phyloP scores from a whole-genome alignment of 1,139 yeast species.

The Meyerozyma sp. region DNA sequence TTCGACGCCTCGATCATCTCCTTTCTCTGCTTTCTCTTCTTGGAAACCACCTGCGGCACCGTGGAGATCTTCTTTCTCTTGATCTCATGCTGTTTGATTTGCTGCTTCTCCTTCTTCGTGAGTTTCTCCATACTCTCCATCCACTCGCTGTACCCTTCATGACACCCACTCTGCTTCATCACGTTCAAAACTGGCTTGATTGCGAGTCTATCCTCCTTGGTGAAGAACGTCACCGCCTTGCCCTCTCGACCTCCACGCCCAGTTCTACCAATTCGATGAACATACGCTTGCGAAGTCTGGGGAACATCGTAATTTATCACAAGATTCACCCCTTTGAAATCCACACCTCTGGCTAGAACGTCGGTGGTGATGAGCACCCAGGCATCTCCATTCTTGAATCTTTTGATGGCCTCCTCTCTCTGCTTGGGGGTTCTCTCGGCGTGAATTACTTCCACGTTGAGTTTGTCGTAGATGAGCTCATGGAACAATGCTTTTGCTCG shows the following conservation, averaged over 20 bases:
- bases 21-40: conserved; percentile 55
- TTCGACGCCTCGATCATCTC: conserved; percentile 83
- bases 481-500: conserved; percentile 95
- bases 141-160: conserved; percentile 68
- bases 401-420: conserved; percentile 77
- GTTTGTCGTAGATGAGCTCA: conserved; percentile 82
- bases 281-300: conserved; percentile 87
- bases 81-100: conserved; percentile 54
- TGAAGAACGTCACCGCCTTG: conserved; percentile 84
- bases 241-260: conserved; percentile 93
- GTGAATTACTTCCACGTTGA: conserved; percentile 93
- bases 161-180: conserved; percentile 88
- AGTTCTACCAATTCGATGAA: conserved; percentile 97
- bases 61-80: conserved; percentile 79
- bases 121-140: conserved; percentile 72
- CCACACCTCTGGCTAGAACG: conserved; percentile 94
- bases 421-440: conserved; percentile 91
- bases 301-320: conserved; percentile 98
- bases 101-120: conserved; percentile 59
- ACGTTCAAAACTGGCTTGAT: conserved; percentile 86
- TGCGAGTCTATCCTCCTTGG: conserved; percentile 77
- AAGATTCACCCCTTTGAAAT: conserved; percentile 90
- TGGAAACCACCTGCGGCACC: conserved; percentile 66
- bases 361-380: conserved; percentile 98
- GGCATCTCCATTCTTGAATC: conserved; percentile 82